phyloP scores from a whole-genome alignment of 148 eudicot species.

The Camellia lanceoleosa region DNA sequence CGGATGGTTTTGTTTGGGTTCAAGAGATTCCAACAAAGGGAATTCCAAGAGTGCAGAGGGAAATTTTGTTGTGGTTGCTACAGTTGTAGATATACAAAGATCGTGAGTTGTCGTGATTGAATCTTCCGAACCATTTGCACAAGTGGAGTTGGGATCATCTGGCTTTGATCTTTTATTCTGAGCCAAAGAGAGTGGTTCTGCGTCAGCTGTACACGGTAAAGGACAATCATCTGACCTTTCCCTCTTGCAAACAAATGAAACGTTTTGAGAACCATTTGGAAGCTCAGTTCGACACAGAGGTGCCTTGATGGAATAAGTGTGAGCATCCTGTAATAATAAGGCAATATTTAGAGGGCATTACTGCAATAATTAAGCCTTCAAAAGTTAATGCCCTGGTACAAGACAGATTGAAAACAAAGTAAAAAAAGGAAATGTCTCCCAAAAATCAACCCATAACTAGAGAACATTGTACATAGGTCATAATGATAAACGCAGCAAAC shows the following conservation, averaged over 20 bases:
- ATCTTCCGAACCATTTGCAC: slow-evolving; percentile 74
- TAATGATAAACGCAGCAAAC: too few relatives aligned
- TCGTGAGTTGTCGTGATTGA: slow-evolving; percentile 71
- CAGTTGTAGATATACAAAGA: slow-evolving; percentile 41
- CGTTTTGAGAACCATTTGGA: slow-evolving; percentile 35
- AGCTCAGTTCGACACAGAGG: slow-evolving; percentile 38
- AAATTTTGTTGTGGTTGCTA: slow-evolving; percentile 20
- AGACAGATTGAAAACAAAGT: background rate
- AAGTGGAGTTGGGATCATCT: slow-evolving; percentile 54
- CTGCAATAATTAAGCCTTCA: background rate
- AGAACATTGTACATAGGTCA: background rate
- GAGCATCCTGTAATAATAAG: slow-evolving; percentile 42
- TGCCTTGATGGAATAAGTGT: slow-evolving; percentile 35
- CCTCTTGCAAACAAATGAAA: slow-evolving; percentile 62
- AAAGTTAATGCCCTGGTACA: background rate
- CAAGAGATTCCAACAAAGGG: slow-evolving; percentile 56
- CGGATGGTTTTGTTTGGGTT: slow-evolving; percentile 42
- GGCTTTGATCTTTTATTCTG: slow-evolving; percentile 57
- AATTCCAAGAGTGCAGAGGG: slow-evolving; percentile 56
- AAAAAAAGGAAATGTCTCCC: too few relatives aligned
- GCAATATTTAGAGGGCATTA: background rate
- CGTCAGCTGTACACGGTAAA: slow-evolving; percentile 30
- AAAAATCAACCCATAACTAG: background rate
- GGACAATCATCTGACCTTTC: slow-evolving; percentile 61
- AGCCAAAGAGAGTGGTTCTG: slow-evolving; percentile 51